phyloP scores from a whole-genome alignment of 2,329 filamentous ascomycete genomes.

The Fusarium cyanostomum region DNA sequence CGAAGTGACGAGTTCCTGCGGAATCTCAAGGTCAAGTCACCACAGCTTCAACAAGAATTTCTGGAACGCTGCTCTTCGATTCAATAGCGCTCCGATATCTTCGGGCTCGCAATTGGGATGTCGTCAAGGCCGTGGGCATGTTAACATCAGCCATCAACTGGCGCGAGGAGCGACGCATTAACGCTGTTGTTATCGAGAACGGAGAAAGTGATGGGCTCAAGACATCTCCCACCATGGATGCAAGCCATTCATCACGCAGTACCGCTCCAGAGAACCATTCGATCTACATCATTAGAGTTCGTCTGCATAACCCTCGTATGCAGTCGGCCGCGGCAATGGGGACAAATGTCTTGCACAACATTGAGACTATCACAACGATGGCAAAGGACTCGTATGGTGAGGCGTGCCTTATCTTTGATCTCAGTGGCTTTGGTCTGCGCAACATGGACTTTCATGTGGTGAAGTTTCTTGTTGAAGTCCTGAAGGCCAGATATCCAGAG shows the following conservation, averaged over 20 bases:
- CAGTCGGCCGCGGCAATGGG: conserved; percentile 50
- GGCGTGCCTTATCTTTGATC: conserved; percentile 70
- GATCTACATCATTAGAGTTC: conserved; percentile 49
- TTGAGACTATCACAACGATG: conserved; percentile 49
- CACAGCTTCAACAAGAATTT: conserved; percentile 21
- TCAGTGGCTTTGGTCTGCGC: conserved; percentile 73
- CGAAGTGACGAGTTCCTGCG: conserved; percentile 8
- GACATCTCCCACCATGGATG: conserved; percentile 32
- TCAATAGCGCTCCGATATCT: conserved; percentile 52
- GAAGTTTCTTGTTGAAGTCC: conserved; percentile 82
- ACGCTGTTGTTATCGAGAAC: conserved; percentile 45
- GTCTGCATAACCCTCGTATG: conserved; percentile 40
- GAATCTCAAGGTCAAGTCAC: conserved; percentile 18
- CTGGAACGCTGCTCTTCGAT: conserved; percentile 40
- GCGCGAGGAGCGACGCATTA: conserved; percentile 48
- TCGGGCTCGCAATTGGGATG: conserved; percentile 53
- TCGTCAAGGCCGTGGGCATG: conserved; percentile 52
- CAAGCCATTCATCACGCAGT: conserved; percentile 50
- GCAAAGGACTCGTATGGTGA: conserved; percentile 34
- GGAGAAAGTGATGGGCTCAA: conserved; percentile 48
- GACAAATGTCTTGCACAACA: conserved; percentile 51
- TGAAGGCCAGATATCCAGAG: conserved; percentile 82
- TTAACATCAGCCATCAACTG: conserved; percentile 51
- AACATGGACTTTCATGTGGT: conserved; percentile 83
- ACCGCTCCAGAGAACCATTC: conserved; percentile 47